phyloP scores from a whole-genome alignment of 371 early-diverging fungal species.

The Capillidium heterosporum region DNA sequence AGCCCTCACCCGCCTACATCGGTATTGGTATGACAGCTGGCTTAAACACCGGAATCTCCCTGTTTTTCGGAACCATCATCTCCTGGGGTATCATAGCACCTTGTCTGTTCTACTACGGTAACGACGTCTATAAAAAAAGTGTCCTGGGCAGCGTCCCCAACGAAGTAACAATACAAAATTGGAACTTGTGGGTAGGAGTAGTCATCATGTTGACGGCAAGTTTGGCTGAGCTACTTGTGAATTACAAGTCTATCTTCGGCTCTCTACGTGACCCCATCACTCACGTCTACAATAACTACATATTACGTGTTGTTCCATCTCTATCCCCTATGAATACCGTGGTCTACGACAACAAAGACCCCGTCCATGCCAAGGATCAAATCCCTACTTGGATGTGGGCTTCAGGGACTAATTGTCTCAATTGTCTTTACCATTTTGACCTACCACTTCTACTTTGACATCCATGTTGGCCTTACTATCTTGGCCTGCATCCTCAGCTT shows the following conservation, averaged over 20 bases:
- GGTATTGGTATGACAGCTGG: constrained; percentile 52
- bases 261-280: constrained; percentile 22
- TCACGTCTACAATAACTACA: constrained; percentile 9
- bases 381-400: constrained; percentile 45
- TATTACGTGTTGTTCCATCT: background rate
- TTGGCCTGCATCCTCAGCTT: constrained; percentile 42
- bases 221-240: constrained; percentile 37
- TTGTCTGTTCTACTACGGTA: background rate
- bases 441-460: constrained; percentile 31
- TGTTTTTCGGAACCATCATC: background rate
- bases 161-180: constrained; percentile 15
- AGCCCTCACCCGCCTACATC: constrained; percentile 36
- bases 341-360: constrained; percentile 9
- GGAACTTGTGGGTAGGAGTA: constrained; percentile 56
- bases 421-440: constrained; percentile 37
- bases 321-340: background rate
- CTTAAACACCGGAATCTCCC: constrained; percentile 20
- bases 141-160: background rate
- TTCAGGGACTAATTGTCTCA: constrained; percentile 28
- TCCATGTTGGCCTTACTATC: constrained; percentile 30
- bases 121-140: background rate
- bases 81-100: constrained; percentile 5
- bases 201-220: constrained; percentile 41
- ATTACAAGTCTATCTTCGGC: constrained; percentile 30
- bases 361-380: constrained; percentile 21